Conservation (phyloP, 306 rosid species). For the Oemleria cerasiformis region DNA sequence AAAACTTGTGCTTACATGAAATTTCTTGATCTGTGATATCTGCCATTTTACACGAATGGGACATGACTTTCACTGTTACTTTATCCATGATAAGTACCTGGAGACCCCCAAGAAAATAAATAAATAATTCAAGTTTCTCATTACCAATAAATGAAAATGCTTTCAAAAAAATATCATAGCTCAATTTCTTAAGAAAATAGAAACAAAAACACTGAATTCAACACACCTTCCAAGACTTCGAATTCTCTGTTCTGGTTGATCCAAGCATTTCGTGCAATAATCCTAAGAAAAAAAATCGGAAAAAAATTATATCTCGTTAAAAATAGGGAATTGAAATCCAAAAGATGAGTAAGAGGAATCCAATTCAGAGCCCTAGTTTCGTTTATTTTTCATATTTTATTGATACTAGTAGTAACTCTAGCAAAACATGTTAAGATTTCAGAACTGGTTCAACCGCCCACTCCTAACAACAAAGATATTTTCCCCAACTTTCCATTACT, state of each 20-base stretch:
- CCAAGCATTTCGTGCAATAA: constrained; percentile 83
- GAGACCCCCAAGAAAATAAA: background rate
- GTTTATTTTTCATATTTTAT: too few species aligned
- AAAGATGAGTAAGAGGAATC: too few species aligned
- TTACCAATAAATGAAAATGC: background rate
- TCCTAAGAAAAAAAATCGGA: constrained; percentile 35
- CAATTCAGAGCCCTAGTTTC: too few species aligned
- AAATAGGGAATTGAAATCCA: background rate
- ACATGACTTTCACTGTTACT: constrained; percentile 92
- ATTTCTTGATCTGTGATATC: constrained; percentile 96
- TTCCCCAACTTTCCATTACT: too few species aligned
- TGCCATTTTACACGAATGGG: constrained; percentile 93
- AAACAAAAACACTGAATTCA: background rate
- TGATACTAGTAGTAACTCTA: too few species aligned
- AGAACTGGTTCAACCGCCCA: too few species aligned
- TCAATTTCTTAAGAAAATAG: background rate
- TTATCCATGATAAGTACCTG: constrained; percentile 97
- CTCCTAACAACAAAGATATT: too few species aligned
- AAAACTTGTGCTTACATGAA: constrained; percentile 58
- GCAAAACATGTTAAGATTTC: too few species aligned
- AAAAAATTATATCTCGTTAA: constrained; percentile 12
- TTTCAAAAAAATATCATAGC: background rate
- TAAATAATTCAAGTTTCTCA: background rate
- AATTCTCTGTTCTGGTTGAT: constrained; percentile 65
- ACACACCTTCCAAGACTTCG: constrained; percentile 89